Base-by-base conservation (phyloP, 345 rosid species). In the Kernera saxatilis region DNA sequence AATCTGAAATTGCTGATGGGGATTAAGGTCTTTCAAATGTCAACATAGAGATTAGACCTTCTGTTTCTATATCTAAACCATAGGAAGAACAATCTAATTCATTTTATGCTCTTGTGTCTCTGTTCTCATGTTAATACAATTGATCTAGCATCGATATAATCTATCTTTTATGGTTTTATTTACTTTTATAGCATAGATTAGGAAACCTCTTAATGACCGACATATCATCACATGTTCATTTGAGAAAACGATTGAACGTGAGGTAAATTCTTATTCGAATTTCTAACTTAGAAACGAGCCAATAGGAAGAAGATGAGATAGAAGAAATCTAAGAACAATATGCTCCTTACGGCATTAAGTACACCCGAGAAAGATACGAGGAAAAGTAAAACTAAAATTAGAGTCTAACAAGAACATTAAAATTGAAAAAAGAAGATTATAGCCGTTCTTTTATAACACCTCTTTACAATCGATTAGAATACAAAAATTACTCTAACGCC, bases 401-500 rank as follows among this genome's bases (percentile, higher is more conserved):
- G 18, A 53, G 18, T 11, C 17, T 29, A 15, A 21, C 41, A 11
- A 22, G 22, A 33, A 15, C n/a, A n/a, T n/a, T n/a, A 44, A 41
- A 4, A 0, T 0, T 23, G 8, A 52, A 8, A n/a, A 27, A 27
- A 36, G 13, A 40, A 41, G 8, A 25, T 39, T 60, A 2, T 60
- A 64, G 50, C 71, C 65, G 65, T 57, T 44, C 18, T 13, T 55
- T 64, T 40, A 25, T 72, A 64, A 54, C 15, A 17, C 29, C 19
- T 25, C 58, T 73, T 45, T 55, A 73, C 71, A 73, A 21, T 11
- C 4, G 72, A 56, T 56, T 36, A 15, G 29, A 21, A 50, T 56
- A 73, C 59, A 56, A 73, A 73, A 73, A 14, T 27, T 73, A 73
- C 77, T 48, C 49, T 53, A 64, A 48, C 56, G 56, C 55, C 13